phyloP scores from a whole-genome alignment of 1,139 yeast genomes.

The Yamadazyma diddensiae region DNA sequence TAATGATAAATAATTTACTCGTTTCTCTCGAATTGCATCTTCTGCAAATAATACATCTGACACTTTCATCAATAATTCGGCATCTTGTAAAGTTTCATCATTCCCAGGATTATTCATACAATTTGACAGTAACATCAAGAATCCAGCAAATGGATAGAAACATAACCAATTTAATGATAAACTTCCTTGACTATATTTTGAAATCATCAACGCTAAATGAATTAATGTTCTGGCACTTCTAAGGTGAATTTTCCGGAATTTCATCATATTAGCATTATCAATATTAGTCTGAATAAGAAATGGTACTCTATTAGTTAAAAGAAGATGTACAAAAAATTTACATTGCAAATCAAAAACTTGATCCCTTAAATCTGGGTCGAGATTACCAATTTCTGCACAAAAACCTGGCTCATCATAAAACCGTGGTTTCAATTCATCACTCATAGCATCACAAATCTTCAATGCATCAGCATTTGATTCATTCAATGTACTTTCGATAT shows the following conservation, averaged over 20 bases:
- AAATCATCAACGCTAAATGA: conserved; percentile 21
- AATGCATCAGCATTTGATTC: conserved; percentile 21
- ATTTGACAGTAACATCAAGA: conserved; percentile 29
- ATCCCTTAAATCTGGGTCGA: conserved; percentile 5
- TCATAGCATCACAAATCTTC: conserved; percentile 14
- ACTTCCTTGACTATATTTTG: not conserved
- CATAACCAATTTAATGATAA: conserved; percentile 30
- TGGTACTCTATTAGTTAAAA: conserved; percentile 37
- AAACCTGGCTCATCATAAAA: conserved; percentile 30
- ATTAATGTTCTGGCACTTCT: conserved; percentile 40
- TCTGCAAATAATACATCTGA: conserved; percentile 18
- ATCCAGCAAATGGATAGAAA: conserved; percentile 37
- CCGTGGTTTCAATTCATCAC: conserved; percentile 20
- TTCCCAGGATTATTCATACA: conserved; percentile 31
- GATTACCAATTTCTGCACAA: conserved; percentile 4
- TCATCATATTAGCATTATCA: conserved; percentile 18
- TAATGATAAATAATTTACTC: conserved; percentile 2
- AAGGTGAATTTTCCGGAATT: conserved; percentile 27
- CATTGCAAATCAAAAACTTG: conserved; percentile 22
- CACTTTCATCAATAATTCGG: conserved; percentile 26
- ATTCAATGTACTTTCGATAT: conserved; percentile 18
- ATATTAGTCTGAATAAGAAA: conserved; percentile 18
- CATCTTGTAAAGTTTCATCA: conserved; percentile 28
- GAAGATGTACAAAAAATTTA: conserved; percentile 31
- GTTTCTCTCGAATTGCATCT: not conserved